These are phyloP conservation scores for Goffeauzyma gilvescens DNA, from an alignment of 768 basidiomycete species.

Conservation along the genomic window DNA sequence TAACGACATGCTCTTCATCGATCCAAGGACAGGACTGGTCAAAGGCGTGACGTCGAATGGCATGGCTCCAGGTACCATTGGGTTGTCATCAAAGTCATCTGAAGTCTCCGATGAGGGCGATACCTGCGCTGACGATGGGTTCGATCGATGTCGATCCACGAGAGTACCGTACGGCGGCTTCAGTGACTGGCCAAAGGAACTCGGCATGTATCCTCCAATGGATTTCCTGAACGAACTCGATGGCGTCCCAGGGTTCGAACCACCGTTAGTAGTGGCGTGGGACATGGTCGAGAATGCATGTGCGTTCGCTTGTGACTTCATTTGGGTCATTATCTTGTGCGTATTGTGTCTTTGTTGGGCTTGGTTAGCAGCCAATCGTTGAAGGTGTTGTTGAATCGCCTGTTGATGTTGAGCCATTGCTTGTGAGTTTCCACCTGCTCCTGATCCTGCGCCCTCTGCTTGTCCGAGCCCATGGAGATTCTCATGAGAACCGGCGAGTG, in stretches of 20 bases:
- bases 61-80: constrained; percentile 6
- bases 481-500: constrained; percentile 21
- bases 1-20: constrained; percentile 30
- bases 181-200: not conserved
- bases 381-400: constrained; percentile 12
- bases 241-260: no score
- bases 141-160: constrained; percentile 6
- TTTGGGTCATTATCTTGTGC: constrained; percentile 9
- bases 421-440: not conserved
- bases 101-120: constrained; percentile 29
- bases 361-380: constrained; percentile 11
- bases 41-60: constrained; percentile 23
- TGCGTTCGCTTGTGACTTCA: constrained; percentile 6
- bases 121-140: constrained; percentile 18
- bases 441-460: constrained; percentile 1
- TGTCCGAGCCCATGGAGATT: constrained; percentile 24
- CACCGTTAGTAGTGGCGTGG: no score
- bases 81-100: constrained; percentile 27
- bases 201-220: no score
- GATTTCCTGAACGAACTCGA: constrained; percentile 4
- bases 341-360: constrained; percentile 11
- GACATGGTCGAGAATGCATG: not conserved
- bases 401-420: constrained; percentile 9
- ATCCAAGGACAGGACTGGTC: constrained; percentile 32
- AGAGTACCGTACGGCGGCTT: not conserved